Evolutionary conservation across 75 land plant species (phyloP), one percentile per base, ranked within the genome.

Genomic region (Pseudotsuga menziesii): DNA sequence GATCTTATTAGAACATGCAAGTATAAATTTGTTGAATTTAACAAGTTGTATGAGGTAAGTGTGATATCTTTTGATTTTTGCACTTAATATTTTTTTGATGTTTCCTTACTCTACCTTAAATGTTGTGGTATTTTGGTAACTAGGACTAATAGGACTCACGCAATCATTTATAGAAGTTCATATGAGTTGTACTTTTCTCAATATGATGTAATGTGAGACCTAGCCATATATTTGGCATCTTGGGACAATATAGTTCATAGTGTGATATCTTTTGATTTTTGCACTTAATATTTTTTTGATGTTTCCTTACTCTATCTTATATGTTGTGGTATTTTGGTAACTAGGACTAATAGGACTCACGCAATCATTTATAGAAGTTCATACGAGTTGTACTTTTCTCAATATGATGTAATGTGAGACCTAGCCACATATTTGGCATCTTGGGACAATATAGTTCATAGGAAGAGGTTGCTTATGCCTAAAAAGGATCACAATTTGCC

Each of bases 391-490:
- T 87, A 73, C 23, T 83, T 85, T 26, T 78, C 83, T 57, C 91
- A 90, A 27, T 89, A 90, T 59, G 87, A 90, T 80, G 82, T 87
- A 3, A 64, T 90, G 69, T 69, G 91, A 81, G 89, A 90, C 66
- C 80, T 90, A 69, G 91, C 89, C 76, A 72, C 87, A 59, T 73
- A 87, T 61, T 1, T 83, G 54, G 77, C 72, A 56, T 79, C 70
- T 16, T 69, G 20, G 1, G 85, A 78, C 9, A n/a, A 15, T 12
- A 9, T 81, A 48, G 79, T 80, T 35, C 61, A 78, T 11, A 63
- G 85, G n/a, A 82, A 48, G 74, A 76, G 91, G 63, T 64, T 89
- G 61, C 26, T 89, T 17, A 89, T 89, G 89, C 78, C 89, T 7
- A 82, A 71, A 44, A 85, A 82, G 72, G 89, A 87, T 48, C 17